Evolutionary conservation across 306 rosid species (phyloP), one percentile per base, ranked within the genome.

Genomic region (Prosopis cineraria): DNA sequence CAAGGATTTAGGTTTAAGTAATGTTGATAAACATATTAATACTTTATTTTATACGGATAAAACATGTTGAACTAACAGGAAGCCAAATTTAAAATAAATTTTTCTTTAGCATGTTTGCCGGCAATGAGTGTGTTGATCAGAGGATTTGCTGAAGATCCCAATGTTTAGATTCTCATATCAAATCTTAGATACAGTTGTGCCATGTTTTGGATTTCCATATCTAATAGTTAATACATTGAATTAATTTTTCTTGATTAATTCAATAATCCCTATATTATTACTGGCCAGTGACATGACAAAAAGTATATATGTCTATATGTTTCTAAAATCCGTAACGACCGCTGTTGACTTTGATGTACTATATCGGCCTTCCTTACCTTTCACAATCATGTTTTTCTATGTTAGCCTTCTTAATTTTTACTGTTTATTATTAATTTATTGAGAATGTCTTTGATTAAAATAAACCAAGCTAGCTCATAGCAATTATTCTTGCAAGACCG

Each of bases 201-300:
- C 45, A 55, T 74, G 78, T 70, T 81, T 48, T 70, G 62, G 85
- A 85, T 85, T 78, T 78, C 85, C 88, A 81, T 73, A 81, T 81
- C 85, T 84, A 65, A 36, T 36, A 8, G 40, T 65, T 65, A 36
- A 65, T 29, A 12, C 10, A 58, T 58, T 58, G 36, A 58, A 27
- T 58, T 27, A 25, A 29, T 27, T 27, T 58, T 58, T 58, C 36
- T 58, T 58, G n/a, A 58, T 27, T 27, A 58, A 27, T 27, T 36
- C 34, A 58, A 25, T 58, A 27, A 12, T 58, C 7, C 33, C 64
- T 56, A 56, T 27, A 27, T 27, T 27, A 5, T 13, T 27, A 58
- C 36, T 58, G 65, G 65, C 36, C 9, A 58, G 33, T 33, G 69
- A 34, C 45, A 64, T 64, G 44, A 64, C 27, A 64, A 34, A 64